A percentile compares a stretch with the other conserved stretches of the same genome.
These are phyloP conservation scores for Nigrospora sphaerica DNA, from an alignment of 2,329 filamentous ascomycete species.

Conservation along the genomic window DNA sequence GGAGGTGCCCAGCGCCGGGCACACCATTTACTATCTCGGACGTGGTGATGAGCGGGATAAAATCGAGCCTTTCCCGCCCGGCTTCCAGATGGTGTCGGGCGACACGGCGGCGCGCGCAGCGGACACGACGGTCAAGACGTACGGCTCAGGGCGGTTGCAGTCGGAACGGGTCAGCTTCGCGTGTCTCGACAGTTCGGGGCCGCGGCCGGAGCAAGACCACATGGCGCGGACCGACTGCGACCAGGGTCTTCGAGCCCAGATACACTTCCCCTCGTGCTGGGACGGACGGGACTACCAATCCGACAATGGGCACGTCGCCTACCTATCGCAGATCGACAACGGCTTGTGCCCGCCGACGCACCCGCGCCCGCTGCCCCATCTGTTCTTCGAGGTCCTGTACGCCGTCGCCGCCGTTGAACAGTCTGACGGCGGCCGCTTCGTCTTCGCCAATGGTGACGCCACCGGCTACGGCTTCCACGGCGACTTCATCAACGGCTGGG, in stretches of 20 bases:
- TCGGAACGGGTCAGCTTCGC: too few species aligned
- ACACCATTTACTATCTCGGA: too few species aligned
- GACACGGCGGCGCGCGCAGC: too few species aligned
- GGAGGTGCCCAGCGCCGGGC: too few species aligned
- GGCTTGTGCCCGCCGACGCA: slow-evolving; percentile 30
- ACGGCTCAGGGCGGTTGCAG: too few species aligned
- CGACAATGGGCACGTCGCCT: slow-evolving; percentile 32
- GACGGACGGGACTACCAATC: slow-evolving; percentile 46
- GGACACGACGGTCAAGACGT: too few species aligned
- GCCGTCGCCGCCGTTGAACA: slow-evolving; percentile 13
- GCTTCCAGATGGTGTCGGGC: too few species aligned
- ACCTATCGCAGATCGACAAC: slow-evolving; percentile 28
- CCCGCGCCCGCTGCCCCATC: slow-evolving; percentile 36
- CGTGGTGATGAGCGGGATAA: too few species aligned
- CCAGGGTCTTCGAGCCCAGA: slow-evolving; percentile 18
- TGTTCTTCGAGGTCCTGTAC: slow-evolving; percentile 33
- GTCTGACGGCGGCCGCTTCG: slow-evolving; percentile 19
- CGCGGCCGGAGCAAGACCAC: too few species aligned
- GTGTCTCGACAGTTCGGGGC: too few species aligned
- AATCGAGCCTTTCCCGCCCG: too few species aligned
- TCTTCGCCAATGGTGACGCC: slow-evolving; percentile 21
- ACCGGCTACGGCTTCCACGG: slow-evolving; percentile 30
- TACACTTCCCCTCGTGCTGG: slow-evolving; percentile 59
- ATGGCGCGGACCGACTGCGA: too few species aligned
- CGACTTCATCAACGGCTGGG: slow-evolving; percentile 34